Conservation (phyloP, 2,329 filamentous ascomycete species). For the Penicillium sclerotigenum region DNA sequence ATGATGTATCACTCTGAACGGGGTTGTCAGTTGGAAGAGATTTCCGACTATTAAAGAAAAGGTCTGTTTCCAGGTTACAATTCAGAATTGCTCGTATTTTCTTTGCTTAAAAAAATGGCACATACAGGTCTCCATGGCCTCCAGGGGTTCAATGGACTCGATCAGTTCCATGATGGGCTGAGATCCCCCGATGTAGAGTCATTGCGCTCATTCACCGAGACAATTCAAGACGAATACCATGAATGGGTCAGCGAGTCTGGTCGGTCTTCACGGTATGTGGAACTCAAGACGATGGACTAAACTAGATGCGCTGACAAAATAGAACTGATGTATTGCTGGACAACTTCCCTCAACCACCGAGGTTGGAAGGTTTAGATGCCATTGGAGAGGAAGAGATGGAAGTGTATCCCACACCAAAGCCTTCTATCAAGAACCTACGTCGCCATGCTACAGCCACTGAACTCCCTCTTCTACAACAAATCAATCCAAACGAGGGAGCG, state of each 20-base stretch:
- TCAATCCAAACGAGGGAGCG: slow-evolving; percentile 25
- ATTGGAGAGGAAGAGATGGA: slow-evolving; percentile 15
- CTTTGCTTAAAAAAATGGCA: slow-evolving; percentile 5
- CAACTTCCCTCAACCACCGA: slow-evolving; percentile 26
- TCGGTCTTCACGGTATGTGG: slow-evolving; percentile 12
- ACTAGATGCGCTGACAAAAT: background rate
- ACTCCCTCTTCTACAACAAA: slow-evolving; percentile 28
- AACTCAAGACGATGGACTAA: background rate
- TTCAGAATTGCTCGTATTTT: background rate
- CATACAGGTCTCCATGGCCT: slow-evolving; percentile 11
- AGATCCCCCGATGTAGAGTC: slow-evolving; percentile 17
- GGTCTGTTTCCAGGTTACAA: background rate
- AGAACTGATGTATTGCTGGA: slow-evolving; percentile 22
- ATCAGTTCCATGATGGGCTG: slow-evolving; percentile 3
- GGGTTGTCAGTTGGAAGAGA: background rate
- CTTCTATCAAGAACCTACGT: slow-evolving; percentile 29
- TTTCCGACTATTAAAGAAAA: slow-evolving; percentile 13
- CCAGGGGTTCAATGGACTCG: background rate
- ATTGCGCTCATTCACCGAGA: slow-evolving; percentile 17
- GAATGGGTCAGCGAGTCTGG: slow-evolving; percentile 22
- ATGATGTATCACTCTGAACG: slow-evolving; percentile 19
- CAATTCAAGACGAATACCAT: slow-evolving; percentile 22
- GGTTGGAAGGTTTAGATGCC: slow-evolving; percentile 12
- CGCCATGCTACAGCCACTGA: slow-evolving; percentile 27
- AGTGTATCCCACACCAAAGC: slow-evolving; percentile 15